Evolutionary conservation across 2,329 filamentous ascomycete genomes (phyloP), one percentile per base, ranked within the genome.

Genomic region (Fusarium multiceps): DNA sequence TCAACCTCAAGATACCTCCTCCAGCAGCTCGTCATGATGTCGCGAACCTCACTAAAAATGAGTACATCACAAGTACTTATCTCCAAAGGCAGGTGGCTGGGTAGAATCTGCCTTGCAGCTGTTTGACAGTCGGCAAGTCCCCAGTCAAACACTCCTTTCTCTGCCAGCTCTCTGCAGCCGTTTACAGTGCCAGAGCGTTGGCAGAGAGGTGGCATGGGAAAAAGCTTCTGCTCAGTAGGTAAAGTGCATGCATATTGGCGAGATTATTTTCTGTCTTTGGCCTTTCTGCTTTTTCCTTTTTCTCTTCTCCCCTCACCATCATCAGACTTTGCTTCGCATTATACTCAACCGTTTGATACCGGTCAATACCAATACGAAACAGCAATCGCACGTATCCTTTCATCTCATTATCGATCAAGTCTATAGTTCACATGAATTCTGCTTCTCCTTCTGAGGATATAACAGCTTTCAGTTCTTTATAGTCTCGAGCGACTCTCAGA

Each of bases 321-420:
- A 16, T 66, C 66, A 62, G 60, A 68, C 61, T 48, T 40, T 28
- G 42, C 37, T 46, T 61, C 30, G 16, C 53, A 50, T 28, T 55
- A 27, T 23, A 28, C 28, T 23, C 66, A 37, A 21, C 23, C n/a
- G 46, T 61, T 66, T 69, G 65, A 45, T 55, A 69, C 18, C 28
- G 34, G 34, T n/a, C 34, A 37, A 37, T 37, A n/a, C 34, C 18
- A 37, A 37, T 37, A 37, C 34, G 34, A 23, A 23, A 30, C 34
- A 45, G 18, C 50, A 20, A 27, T n/a, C 25, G n/a, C 21, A 25
- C 21, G 8, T 28, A 30, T 43, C 25, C 48, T 54, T 34, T 50
- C 49, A 54, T 53, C 66, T 20, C 30, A 27, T 59, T 28, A 14
- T 42, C 25, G 23, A 45, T 37, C 46, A 41, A 45, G 61, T 42